These are phyloP conservation scores for Periconia macrospinosa DNA, from an alignment of 2,329 filamentous ascomycete species.

Conservation along the genomic window DNA sequence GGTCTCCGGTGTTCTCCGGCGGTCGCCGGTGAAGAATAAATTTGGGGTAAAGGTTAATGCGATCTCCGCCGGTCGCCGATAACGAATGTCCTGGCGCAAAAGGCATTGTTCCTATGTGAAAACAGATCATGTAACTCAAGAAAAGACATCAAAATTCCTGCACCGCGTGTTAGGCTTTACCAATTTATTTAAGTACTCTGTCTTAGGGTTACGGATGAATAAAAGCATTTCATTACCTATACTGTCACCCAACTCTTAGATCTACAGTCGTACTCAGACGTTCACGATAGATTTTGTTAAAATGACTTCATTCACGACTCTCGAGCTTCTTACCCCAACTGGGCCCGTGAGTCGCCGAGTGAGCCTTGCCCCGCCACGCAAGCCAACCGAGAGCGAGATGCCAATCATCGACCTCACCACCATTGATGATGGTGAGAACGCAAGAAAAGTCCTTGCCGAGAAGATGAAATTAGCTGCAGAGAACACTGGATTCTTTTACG, in stretches of 20 bases:
- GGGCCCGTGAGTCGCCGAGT: not conserved
- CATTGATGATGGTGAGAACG: constrained; percentile 41
- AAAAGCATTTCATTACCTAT: no score
- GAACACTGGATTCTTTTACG: constrained; percentile 14
- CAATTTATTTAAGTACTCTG: no score
- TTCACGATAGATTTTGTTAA: not conserved
- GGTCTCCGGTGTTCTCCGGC: not conserved
- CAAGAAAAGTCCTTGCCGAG: constrained; percentile 44
- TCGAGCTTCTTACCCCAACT: not conserved
- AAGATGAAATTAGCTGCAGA: constrained; percentile 8
- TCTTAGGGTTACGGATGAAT: no score
- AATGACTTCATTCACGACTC: not conserved
- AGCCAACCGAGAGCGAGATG: constrained; percentile 31
- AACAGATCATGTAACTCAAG: not conserved
- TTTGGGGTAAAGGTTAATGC: not conserved
- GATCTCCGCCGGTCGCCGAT: not conserved
- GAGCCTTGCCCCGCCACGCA: not conserved
- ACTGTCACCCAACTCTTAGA: no score
- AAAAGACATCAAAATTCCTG: no score
- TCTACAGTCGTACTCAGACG: no score
- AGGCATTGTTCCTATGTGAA: not conserved
- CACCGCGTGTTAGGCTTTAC: no score
- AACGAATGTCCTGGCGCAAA: not conserved
- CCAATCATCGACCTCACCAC: constrained; percentile 38
- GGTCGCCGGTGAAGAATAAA: not conserved